Conservation (phyloP, 2,329 filamentous ascomycete species). For the Stachybotrys chartarum region DNA sequence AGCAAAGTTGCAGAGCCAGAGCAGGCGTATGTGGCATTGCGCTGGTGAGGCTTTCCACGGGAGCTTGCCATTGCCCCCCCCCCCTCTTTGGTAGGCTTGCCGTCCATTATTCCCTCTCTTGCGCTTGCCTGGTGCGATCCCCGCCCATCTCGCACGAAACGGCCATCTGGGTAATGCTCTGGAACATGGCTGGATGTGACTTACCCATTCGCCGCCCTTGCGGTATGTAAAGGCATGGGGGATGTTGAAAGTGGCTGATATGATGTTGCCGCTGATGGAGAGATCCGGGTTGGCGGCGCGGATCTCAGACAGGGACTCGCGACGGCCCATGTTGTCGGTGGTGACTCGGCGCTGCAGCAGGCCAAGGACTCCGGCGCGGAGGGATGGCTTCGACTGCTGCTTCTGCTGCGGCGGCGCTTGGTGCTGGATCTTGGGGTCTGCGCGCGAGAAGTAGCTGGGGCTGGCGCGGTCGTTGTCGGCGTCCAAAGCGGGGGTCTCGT, state of each 20-base stretch:
- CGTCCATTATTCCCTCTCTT: not conserved
- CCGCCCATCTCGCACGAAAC: no score
- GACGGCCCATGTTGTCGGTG: conserved; percentile 30
- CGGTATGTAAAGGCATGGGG: conserved; percentile 53
- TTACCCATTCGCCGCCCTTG: conserved; percentile 54
- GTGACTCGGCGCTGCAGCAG: conserved; percentile 1
- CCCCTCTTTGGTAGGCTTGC: not conserved
- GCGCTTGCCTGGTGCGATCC: no score
- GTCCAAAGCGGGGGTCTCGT: conserved; percentile 2
- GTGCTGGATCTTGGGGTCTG: conserved; percentile 8
- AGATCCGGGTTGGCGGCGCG: conserved; percentile 49
- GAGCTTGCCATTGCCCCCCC: not conserved
- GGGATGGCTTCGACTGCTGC: not conserved
- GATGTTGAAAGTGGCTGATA: conserved; percentile 59
- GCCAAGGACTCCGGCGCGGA: not conserved
- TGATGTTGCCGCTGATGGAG: conserved; percentile 55
- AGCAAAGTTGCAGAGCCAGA: conserved; percentile 1
- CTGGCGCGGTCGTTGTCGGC: conserved; percentile 5
- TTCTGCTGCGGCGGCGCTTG: no score
- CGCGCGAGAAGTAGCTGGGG: conserved; percentile 14
- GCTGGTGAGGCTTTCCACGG: no score
- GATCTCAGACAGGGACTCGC: conserved; percentile 48
- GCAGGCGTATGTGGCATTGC: not conserved
- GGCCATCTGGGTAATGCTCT: no score
- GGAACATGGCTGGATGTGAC: conserved; percentile 16